Conservation (phyloP, 495 filamentous ascomycete genomes). For the Penicillium cosmopolitanum region DNA sequence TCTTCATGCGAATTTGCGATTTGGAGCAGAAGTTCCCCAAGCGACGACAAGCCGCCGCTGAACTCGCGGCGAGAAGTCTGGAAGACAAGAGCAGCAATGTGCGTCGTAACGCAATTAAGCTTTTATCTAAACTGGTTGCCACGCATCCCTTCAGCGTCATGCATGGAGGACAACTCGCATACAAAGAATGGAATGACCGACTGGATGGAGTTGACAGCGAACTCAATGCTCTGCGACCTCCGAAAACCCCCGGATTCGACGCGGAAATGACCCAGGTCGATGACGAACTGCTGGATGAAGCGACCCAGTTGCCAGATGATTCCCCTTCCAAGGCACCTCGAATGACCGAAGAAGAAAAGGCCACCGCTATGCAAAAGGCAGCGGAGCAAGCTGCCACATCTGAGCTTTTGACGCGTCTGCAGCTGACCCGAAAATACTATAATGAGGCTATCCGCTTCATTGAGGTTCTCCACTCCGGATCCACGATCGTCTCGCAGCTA, state of each 20-base stretch:
- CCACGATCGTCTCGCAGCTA: conserved; percentile 77
- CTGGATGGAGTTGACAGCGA: conserved; percentile 81
- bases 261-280: conserved; percentile 67
- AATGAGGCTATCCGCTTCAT: conserved; percentile 92
- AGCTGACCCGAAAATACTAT: conserved; percentile 88
- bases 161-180: conserved; percentile 83
- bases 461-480: conserved; percentile 84
- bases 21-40: conserved; percentile 95
- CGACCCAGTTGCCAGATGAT: conserved; percentile 74
- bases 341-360: conserved; percentile 63
- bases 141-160: conserved; percentile 93
- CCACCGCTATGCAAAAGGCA: conserved; percentile 61
- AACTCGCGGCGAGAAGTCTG: conserved; percentile 82
- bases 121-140: conserved; percentile 82
- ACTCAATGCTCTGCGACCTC: conserved; percentile 77
- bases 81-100: conserved; percentile 99
- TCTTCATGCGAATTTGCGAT: conserved; percentile 88
- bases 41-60: conserved; percentile 80
- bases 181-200: conserved; percentile 81
- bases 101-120: conserved; percentile 89
- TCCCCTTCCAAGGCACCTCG: conserved; percentile 63
- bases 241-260: conserved; percentile 75
- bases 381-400: conserved; percentile 73
- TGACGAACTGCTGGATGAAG: conserved; percentile 81
- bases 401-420: conserved; percentile 80